Evolutionary conservation across 352 stramenopile genomes (phyloP).

Genomic region (Globisporangium acanthophoron): DNA sequence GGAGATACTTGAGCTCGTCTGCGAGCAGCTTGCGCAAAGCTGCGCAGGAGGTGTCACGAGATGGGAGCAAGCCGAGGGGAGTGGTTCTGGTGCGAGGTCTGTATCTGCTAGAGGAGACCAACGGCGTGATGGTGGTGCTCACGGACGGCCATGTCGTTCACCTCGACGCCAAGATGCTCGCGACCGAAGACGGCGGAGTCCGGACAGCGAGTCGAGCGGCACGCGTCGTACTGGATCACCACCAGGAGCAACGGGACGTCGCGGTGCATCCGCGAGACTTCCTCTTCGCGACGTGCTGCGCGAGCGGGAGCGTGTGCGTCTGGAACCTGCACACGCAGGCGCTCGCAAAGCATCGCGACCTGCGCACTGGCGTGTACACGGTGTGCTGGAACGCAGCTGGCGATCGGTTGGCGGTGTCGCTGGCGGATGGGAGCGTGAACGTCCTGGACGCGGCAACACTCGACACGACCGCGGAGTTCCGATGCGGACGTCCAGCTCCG

Average conservation of each 20-base stretch:
- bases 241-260: slow-evolving; percentile 20
- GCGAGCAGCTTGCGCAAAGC: slow-evolving; percentile 5
- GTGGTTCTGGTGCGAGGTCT: slow-evolving; percentile 7
- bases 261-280: slow-evolving; percentile 34
- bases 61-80: neutral
- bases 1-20: slow-evolving; percentile 8
- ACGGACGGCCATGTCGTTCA: slow-evolving; percentile 13
- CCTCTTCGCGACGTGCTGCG: slow-evolving; percentile 32
- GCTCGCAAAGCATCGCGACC: slow-evolving; percentile 15
- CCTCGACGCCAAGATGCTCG: slow-evolving; percentile 12
- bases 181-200: neutral
- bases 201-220: neutral
- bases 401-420: slow-evolving; percentile 36
- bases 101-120: slow-evolving; percentile 19
- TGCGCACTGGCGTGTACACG: slow-evolving; percentile 10
- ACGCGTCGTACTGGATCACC: slow-evolving; percentile 23
- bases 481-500: slow-evolving; percentile 6
- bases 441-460: slow-evolving; percentile 34
- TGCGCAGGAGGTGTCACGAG: neutral
- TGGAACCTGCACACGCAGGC: slow-evolving; percentile 36
- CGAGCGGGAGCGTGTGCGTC: slow-evolving; percentile 28
- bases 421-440: slow-evolving; percentile 27
- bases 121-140: slow-evolving; percentile 17
- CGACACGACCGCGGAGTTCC: slow-evolving; percentile 15
- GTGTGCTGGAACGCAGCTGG: slow-evolving; percentile 38